Evolutionary conservation across 192 early-diverging fungal species (phyloP).

Genomic region (Coemansia umbellata): DNA sequence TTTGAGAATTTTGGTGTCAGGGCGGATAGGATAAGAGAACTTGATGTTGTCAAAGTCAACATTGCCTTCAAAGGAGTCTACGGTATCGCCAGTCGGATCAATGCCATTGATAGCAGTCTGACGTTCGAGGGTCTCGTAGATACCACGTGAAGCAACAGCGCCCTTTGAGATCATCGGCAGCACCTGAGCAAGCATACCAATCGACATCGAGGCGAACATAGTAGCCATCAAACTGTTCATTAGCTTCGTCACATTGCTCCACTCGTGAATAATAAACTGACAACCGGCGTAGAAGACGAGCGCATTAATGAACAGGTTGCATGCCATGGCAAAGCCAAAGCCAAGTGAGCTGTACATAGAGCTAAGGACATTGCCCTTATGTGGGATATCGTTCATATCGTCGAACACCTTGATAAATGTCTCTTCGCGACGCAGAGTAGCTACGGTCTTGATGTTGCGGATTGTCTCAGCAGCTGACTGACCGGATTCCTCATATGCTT

Average conservation of each 20-base stretch:
- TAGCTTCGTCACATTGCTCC: conserved; percentile 39
- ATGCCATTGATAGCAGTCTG: conserved; percentile 50
- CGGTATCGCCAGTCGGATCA: conserved; percentile 12
- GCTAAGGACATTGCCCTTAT: conserved; percentile 21
- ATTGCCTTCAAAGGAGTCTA: conserved; percentile 30
- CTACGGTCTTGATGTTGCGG: conserved; percentile 76
- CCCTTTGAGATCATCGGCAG: conserved; percentile 59
- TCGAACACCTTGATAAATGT: conserved; percentile 37
- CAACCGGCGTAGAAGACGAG: conserved; percentile 58
- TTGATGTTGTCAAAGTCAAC: conserved; percentile 19
- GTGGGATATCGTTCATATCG: conserved; percentile 41
- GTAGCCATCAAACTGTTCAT: conserved; percentile 46
- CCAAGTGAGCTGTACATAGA: conserved; percentile 39
- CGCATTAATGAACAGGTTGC: conserved; percentile 54
- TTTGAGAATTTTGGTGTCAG: conserved; percentile 39
- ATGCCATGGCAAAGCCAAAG: conserved; percentile 52
- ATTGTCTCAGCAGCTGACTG: conserved; percentile 79
- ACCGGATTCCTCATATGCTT: conserved; percentile 61
- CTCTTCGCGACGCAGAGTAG: conserved; percentile 60
- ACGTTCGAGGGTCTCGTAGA: conserved; percentile 52
- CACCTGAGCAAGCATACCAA: conserved; percentile 49
- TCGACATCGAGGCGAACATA: conserved; percentile 52
- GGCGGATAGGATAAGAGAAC: conserved; percentile 39
- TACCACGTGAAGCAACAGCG: conserved; percentile 53
- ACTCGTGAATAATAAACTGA: conserved; percentile 46